Conservation (phyloP, 1,139 yeast genomes). For the Diutina sp. region DNA sequence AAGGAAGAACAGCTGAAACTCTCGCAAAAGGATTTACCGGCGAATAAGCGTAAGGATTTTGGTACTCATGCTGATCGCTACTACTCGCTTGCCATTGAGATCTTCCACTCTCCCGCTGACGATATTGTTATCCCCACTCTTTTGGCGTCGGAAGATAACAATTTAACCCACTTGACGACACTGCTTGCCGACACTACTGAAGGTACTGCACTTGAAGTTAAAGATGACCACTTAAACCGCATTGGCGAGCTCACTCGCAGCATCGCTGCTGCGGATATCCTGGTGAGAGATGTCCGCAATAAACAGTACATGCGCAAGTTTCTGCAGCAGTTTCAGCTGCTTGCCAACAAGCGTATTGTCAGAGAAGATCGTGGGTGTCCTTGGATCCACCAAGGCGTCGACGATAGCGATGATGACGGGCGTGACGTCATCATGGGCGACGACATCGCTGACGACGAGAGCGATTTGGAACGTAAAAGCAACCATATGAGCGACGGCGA, state of each 20-base stretch:
- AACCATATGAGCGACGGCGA: conserved; percentile 2
- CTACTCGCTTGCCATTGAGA: conserved; percentile 54
- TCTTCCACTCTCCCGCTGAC: conserved; percentile 50
- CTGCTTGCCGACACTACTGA: background rate
- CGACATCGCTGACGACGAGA: conserved; percentile 4
- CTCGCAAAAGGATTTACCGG: conserved; percentile 14
- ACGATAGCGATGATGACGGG: background rate
- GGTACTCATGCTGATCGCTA: conserved; percentile 64
- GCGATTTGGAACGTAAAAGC: conserved; percentile 1
- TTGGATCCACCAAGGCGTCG: background rate
- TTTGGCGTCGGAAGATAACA: background rate
- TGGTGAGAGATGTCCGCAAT: background rate
- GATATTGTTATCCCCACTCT: conserved; percentile 18
- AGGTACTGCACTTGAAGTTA: background rate
- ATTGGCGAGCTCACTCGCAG: background rate
- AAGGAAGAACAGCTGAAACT: conserved; percentile 1
- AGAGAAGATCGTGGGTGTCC: background rate
- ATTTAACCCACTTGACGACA: background rate
- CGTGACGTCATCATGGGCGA: conserved; percentile 2
- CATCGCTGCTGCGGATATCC: background rate
- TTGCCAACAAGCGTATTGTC: background rate
- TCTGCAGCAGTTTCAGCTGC: background rate
- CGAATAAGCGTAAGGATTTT: conserved; percentile 41
- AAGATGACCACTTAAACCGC: background rate
- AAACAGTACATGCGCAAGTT: background rate